A percentile compares a stretch with the other conserved stretches of the same genome.
Conservation (phyloP, 2,329 filamentous ascomycete species). For the Fusarium liriodendri region DNA sequence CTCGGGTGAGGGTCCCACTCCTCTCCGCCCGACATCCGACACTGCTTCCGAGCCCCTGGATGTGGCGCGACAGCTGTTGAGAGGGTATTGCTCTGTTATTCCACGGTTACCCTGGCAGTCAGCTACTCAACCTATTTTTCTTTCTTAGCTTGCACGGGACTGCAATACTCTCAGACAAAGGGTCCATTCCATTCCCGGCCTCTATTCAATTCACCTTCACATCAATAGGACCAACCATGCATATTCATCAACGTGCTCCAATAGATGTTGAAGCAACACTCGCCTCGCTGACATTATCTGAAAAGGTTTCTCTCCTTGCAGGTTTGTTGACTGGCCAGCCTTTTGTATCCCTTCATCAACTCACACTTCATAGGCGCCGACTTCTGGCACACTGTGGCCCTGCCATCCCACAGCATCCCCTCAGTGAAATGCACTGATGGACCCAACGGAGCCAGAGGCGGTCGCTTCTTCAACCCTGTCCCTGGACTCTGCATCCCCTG, state of each 20-base stretch:
- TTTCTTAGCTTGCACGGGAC: neutral
- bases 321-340: neutral
- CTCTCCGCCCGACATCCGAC: constrained; percentile 14
- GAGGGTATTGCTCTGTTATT: neutral
- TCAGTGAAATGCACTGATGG: constrained; percentile 26
- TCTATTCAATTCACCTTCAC: neutral
- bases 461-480: constrained; percentile 24
- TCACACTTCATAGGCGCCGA: neutral
- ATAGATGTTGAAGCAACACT: constrained; percentile 20
- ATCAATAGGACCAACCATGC: neutral
- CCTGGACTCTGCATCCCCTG: constrained; percentile 32
- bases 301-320: constrained; percentile 22
- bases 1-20: neutral
- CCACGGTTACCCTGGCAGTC: neutral
- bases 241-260: constrained; percentile 10
- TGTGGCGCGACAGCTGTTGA: neutral
- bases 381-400: constrained; percentile 16
- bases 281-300: constrained; percentile 14
- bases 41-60: neutral
- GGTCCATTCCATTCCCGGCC: neutral
- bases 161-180: neutral
- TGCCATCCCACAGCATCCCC: neutral
- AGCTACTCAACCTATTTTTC: neutral
- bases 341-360: neutral
- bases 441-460: constrained; percentile 28